A percentile compares a stretch with the other conserved stretches of the same genome.
Conservation (phyloP, 2,329 filamentous ascomycete genomes). For the Cladosporium sp. region DNA sequence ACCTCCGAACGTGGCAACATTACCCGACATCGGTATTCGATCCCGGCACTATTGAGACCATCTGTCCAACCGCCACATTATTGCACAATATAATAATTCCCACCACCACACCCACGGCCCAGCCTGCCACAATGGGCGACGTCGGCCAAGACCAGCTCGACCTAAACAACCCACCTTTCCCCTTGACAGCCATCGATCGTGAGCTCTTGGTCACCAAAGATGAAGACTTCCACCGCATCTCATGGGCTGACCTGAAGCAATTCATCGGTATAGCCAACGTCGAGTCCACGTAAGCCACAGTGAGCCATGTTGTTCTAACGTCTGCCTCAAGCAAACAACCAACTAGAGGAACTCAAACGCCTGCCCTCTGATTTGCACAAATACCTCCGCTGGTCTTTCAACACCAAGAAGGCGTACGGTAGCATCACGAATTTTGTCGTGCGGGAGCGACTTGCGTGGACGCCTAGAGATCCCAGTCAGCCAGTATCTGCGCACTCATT, state of each 20-base stretch:
- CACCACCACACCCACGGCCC: not conserved
- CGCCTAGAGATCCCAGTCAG: constrained; percentile 22
- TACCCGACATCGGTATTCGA: not conserved
- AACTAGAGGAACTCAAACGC: constrained; percentile 58
- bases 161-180: constrained; percentile 41
- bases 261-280: constrained; percentile 49
- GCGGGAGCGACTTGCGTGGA: constrained; percentile 56
- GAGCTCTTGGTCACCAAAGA: constrained; percentile 52
- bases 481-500: constrained; percentile 37
- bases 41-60: not conserved
- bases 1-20: not conserved
- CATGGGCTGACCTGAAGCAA: constrained; percentile 53
- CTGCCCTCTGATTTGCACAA: constrained; percentile 59
- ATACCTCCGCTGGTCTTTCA: constrained; percentile 60
- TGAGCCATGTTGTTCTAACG: constrained; percentile 16
- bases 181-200: constrained; percentile 52
- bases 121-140: constrained; percentile 21
- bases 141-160: constrained; percentile 33
- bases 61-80: not conserved
- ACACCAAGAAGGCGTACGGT: constrained; percentile 57
- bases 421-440: constrained; percentile 59
- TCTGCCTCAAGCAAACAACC: constrained; percentile 42
- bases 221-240: constrained; percentile 53
- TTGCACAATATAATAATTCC: not conserved
- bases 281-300: not conserved